phyloP scores from a whole-genome alignment of 768 basidiomycete genomes.

The Russula abietina region DNA sequence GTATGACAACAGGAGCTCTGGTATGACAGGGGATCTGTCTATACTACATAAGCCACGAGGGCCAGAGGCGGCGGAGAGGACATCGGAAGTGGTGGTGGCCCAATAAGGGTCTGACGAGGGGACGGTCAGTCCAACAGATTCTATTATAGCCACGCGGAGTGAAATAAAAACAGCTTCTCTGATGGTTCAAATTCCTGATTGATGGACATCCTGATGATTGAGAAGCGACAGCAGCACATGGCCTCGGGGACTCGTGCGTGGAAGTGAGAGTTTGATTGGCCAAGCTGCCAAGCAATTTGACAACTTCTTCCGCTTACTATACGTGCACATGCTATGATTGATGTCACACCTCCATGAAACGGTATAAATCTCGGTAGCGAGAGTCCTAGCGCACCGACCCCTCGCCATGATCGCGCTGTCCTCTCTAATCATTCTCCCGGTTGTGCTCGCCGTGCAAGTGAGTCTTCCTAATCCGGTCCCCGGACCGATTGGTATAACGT shows the following conservation, averaged over 20 bases:
- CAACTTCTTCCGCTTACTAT: too few relatives aligned
- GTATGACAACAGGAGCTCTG: too few relatives aligned
- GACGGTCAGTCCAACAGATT: too few relatives aligned
- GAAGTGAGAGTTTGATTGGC: not conserved
- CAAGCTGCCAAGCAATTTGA: too few relatives aligned
- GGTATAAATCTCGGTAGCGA: not conserved
- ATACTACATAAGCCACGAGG: too few relatives aligned
- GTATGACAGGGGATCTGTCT: too few relatives aligned
- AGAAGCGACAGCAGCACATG: not conserved
- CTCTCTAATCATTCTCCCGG: constrained; percentile 7
- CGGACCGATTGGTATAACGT: too few relatives aligned
- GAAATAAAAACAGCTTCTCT: not conserved
- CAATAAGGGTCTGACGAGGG: too few relatives aligned
- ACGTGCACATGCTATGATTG: not conserved
- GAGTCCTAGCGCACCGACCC: not conserved
- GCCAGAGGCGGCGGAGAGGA: too few relatives aligned
- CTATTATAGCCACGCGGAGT: not conserved
- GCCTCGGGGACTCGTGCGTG: not conserved
- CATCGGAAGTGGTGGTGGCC: too few relatives aligned
- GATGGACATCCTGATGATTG: not conserved
- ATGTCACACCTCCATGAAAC: not conserved
- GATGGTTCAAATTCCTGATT: not conserved
- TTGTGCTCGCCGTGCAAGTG: constrained; percentile 8
- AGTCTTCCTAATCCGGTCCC: not conserved
- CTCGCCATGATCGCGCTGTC: constrained; percentile 8